Evolutionary conservation across 1,284 basidiomycete genomes (phyloP).

Genomic region (Puccinia triticina): DNA sequence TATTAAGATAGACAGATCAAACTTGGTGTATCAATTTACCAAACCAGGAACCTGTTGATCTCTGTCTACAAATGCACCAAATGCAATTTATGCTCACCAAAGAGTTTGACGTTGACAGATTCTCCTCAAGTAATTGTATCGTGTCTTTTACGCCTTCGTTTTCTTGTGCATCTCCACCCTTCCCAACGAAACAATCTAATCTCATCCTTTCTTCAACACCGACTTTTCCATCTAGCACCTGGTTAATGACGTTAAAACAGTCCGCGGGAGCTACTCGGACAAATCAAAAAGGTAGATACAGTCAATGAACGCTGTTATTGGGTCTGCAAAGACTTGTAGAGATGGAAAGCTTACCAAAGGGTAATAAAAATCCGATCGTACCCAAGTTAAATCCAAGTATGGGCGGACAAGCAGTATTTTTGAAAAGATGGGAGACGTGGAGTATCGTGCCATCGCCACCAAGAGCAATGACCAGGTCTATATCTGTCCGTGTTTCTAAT

Average conservation of each 20-base stretch:
- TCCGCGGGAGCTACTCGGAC: constrained; percentile 73
- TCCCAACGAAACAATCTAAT: constrained; percentile 32
- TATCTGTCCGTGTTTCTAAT: constrained; percentile 54
- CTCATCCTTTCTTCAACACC: constrained; percentile 41
- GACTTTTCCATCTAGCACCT: constrained; percentile 53
- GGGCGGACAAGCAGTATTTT: constrained; percentile 82
- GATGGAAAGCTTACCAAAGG: constrained; percentile 71
- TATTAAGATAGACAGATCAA: background rate
- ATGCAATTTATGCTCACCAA: background rate
- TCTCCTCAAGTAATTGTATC: background rate
- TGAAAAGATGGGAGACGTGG: constrained; percentile 89
- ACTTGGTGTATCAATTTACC: background rate
- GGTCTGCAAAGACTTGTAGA: background rate
- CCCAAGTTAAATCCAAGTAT: constrained; percentile 96
- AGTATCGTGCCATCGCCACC: constrained; percentile 96
- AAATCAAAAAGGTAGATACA: constrained; percentile 23
- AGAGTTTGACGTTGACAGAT: background rate
- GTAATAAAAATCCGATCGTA: constrained; percentile 87
- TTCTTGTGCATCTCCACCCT: background rate
- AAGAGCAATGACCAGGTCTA: constrained; percentile 85
- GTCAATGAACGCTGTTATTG: background rate
- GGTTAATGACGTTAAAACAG: constrained; percentile 63
- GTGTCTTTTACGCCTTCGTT: too few species aligned
- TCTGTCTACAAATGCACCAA: background rate
- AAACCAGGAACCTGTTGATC: background rate